phyloP scores from a whole-genome alignment of 306 rosid species.

The Senna tora region DNA sequence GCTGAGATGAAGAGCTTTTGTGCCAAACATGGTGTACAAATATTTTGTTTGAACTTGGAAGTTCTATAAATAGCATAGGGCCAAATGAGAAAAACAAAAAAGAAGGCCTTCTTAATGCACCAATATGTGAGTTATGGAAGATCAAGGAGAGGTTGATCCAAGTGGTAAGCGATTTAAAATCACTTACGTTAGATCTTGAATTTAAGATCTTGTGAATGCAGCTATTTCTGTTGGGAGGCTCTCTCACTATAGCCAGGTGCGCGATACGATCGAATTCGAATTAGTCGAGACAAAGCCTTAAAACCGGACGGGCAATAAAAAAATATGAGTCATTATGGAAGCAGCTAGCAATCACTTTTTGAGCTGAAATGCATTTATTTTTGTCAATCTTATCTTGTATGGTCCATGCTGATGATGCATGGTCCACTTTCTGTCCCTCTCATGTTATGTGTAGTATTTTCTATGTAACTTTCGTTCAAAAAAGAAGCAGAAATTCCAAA shows the following conservation, averaged over 20 bases:
- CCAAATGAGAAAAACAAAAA: neutral
- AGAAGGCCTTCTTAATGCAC: slow-evolving; percentile 10
- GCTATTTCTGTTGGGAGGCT: too few relatives aligned
- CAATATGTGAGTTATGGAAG: slow-evolving; percentile 22
- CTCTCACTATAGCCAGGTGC: too few relatives aligned
- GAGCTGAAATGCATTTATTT: slow-evolving; percentile 26
- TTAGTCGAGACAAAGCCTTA: too few relatives aligned
- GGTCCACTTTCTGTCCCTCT: slow-evolving; percentile 38
- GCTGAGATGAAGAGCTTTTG: neutral
- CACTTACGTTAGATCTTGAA: too few relatives aligned
- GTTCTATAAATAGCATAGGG: neutral
- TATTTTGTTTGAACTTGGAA: neutral
- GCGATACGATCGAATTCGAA: too few relatives aligned
- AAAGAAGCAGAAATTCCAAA: neutral
- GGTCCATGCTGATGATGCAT: slow-evolving; percentile 45
- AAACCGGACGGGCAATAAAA: too few relatives aligned
- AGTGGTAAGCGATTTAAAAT: too few relatives aligned
- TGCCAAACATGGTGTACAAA: neutral
- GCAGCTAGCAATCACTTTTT: slow-evolving; percentile 32
- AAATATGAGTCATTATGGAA: too few relatives aligned
- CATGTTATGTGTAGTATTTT: slow-evolving; percentile 5
- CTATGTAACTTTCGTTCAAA: slow-evolving; percentile 18
- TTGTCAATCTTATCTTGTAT: slow-evolving; percentile 45
- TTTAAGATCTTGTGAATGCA: too few relatives aligned
- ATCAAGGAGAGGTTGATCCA: too few relatives aligned